These are phyloP conservation scores for Aciculosporium take DNA, from an alignment of 2,329 filamentous ascomycete species.

Conservation along the genomic window DNA sequence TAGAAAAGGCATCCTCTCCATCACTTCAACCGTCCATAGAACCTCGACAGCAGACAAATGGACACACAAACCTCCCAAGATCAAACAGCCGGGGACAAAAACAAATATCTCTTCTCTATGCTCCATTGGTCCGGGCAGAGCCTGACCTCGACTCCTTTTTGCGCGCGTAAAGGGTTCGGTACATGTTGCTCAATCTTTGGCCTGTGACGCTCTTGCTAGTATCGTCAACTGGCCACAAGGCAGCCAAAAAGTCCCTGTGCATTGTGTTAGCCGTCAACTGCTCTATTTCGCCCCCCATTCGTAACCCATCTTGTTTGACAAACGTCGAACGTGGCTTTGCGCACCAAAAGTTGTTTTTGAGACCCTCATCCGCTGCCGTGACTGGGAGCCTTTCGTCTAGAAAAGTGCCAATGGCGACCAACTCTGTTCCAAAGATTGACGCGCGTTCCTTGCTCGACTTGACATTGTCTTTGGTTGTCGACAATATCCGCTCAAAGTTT, in stretches of 20 bases:
- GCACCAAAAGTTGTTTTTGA: constrained; percentile 39
- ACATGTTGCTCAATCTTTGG: constrained; percentile 29
- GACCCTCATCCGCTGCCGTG: constrained; percentile 24
- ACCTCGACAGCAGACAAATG: neutral
- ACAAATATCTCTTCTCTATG: constrained; percentile 5
- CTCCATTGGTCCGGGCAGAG: constrained; percentile 19
- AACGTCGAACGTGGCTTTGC: constrained; percentile 9
- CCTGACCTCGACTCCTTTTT: constrained; percentile 17
- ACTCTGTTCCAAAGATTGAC: constrained; percentile 44
- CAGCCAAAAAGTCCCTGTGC: constrained; percentile 30
- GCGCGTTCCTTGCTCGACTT: constrained; percentile 48
- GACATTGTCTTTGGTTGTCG: constrained; percentile 47
- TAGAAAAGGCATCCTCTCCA: neutral
- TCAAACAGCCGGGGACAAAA: neutral
- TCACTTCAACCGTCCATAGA: neutral
- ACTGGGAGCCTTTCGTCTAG: constrained; percentile 34
- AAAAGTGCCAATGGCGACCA: constrained; percentile 49
- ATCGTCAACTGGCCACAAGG: constrained; percentile 32
- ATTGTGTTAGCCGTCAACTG: constrained; percentile 10
- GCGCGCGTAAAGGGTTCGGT: constrained; percentile 23
- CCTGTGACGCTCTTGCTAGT: constrained; percentile 30
- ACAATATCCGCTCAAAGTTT: constrained; percentile 44
- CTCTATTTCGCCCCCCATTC: neutral
- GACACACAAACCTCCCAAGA: neutral
- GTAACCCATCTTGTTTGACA: too few species aligned